Conservation (phyloP, 2,329 filamentous ascomycete species). For the Beauveria sp. region DNA sequence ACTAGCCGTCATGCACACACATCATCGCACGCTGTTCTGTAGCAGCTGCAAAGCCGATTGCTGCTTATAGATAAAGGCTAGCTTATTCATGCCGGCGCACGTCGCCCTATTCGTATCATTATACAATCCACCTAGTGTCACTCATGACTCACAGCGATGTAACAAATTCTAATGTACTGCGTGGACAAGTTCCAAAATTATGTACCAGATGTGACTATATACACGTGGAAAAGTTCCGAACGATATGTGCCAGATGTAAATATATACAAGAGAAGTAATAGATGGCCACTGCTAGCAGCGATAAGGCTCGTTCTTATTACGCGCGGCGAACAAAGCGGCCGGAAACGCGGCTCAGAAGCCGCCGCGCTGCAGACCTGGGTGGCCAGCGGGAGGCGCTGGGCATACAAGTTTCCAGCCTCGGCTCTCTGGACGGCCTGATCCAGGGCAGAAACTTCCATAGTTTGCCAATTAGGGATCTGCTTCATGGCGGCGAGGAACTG, state of each 20-base stretch:
- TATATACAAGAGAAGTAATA: background rate
- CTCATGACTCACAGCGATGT: too few relatives aligned
- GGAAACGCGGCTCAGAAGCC: background rate
- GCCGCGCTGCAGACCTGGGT: conserved; percentile 4
- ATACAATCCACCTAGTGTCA: too few relatives aligned
- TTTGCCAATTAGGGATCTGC: background rate
- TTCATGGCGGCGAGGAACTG: conserved; percentile 7
- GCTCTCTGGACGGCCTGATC: conserved; percentile 9
- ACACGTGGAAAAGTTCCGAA: background rate
- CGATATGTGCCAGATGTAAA: background rate
- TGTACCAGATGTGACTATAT: background rate
- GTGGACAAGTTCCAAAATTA: too few relatives aligned
- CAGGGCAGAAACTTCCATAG: conserved; percentile 7
- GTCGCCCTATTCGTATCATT: too few relatives aligned
- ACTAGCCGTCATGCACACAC: too few relatives aligned
- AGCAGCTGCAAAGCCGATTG: too few relatives aligned
- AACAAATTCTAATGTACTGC: too few relatives aligned
- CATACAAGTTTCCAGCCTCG: conserved; percentile 9
- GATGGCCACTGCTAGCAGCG: background rate
- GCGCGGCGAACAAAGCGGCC: background rate
- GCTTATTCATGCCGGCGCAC: too few relatives aligned
- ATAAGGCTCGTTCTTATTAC: background rate
- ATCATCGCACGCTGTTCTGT: too few relatives aligned
- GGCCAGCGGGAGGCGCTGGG: conserved; percentile 7
- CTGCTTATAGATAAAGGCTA: too few relatives aligned